Evolutionary conservation across 108 stramenopile genomes (phyloP).

Genomic region (Bacterosira constricta): DNA sequence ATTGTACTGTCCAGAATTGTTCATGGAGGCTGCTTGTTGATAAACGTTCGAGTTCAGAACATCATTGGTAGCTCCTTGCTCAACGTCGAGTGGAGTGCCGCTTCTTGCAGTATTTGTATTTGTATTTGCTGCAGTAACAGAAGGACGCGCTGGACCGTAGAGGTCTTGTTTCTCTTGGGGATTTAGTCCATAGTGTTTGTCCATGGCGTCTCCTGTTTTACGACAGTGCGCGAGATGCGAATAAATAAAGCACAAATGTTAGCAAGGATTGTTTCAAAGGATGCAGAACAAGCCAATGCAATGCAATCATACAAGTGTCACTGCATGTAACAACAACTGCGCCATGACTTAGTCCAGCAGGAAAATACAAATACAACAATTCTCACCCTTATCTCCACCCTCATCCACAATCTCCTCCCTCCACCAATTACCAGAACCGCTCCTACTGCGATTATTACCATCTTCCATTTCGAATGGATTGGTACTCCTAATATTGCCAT

Average conservation of each 20-base stretch:
- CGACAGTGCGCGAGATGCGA: no score
- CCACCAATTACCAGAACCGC: slow-evolving; percentile 36
- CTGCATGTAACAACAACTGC: neutral
- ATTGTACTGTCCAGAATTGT: slow-evolving; percentile 23
- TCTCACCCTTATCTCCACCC: slow-evolving; percentile 27
- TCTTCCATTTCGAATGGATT: slow-evolving; percentile 4
- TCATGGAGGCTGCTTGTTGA: slow-evolving; percentile 15
- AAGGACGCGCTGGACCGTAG: neutral
- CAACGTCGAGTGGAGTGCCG: no score
- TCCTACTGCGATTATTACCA: slow-evolving; percentile 13
- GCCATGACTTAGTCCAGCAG: slow-evolving; percentile 12
- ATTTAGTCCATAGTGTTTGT: neutral
- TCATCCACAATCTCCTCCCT: slow-evolving; percentile 41
- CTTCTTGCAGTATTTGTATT: neutral
- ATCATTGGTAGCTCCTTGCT: neutral
- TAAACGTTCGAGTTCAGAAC: slow-evolving; percentile 6
- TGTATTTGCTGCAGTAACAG: neutral
- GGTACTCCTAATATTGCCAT: no score
- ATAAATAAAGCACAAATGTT: no score
- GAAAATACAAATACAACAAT: slow-evolving; percentile 18
- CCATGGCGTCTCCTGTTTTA: no score
- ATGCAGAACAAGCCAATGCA: no score
- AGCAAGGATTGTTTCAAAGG: no score
- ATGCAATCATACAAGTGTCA: neutral
- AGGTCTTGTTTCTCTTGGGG: neutral